These are phyloP conservation scores for Yamadazyma diospyri DNA, from an alignment of 1,139 yeast genomes.

Conservation along the genomic window DNA sequence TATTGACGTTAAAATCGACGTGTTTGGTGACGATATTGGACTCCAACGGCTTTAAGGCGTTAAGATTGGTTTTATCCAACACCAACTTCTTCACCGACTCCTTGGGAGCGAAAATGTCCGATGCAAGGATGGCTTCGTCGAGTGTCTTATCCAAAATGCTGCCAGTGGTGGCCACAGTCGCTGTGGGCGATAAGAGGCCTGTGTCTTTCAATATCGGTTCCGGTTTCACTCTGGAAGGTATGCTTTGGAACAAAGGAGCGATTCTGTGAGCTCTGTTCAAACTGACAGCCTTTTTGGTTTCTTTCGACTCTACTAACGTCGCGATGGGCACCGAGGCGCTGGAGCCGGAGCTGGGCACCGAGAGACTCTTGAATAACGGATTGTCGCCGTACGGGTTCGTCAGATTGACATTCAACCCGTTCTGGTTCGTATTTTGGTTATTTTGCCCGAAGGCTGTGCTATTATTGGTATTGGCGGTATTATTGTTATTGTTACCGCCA, in stretches of 20 bases:
- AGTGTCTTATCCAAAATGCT: constrained; percentile 33
- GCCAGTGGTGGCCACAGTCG: constrained; percentile 1
- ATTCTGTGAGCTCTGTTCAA: constrained; percentile 63
- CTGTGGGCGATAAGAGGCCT: constrained; percentile 9
- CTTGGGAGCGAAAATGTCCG: constrained; percentile 72
- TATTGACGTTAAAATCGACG: constrained; percentile 31
- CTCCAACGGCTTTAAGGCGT: constrained; percentile 9
- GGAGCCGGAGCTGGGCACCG: constrained; percentile 19
- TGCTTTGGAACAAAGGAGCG: constrained; percentile 42
- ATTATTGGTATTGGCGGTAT: background rate
- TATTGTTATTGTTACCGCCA: constrained; percentile 15
- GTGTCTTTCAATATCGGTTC: constrained; percentile 6
- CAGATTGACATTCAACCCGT: constrained; percentile 39
- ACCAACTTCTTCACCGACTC: constrained; percentile 54
- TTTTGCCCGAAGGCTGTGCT: constrained; percentile 8
- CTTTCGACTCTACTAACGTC: constrained; percentile 42
- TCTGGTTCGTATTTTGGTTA: constrained; percentile 25
- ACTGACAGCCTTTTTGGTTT: constrained; percentile 50
- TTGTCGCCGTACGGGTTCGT: constrained; percentile 75
- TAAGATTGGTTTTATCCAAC: constrained; percentile 40
- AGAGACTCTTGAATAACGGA: constrained; percentile 54
- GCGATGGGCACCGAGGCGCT: constrained; percentile 43
- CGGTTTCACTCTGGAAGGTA: constrained; percentile 9
- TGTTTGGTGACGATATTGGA: constrained; percentile 14
- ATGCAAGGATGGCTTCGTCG: constrained; percentile 64